phyloP scores from a whole-genome alignment of 805 yeast species.

The Clavispora asparagi region DNA sequence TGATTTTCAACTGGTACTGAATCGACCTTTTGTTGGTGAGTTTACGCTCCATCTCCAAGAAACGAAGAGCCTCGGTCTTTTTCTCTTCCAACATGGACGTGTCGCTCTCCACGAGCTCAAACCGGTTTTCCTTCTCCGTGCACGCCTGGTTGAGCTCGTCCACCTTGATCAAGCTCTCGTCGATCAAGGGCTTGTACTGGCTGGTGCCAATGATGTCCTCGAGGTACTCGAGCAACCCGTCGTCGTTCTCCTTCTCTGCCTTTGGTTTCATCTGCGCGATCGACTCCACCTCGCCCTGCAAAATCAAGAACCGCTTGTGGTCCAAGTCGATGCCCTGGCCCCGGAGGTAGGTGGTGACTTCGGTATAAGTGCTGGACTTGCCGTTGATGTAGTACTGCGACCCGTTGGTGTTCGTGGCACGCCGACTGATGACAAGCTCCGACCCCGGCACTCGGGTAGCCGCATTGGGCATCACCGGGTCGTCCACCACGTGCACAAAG shows the following conservation, averaged over 20 bases:
- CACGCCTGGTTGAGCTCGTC: slow-evolving; percentile 79
- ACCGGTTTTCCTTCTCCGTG: slow-evolving; percentile 73
- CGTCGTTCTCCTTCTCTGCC: slow-evolving; percentile 88
- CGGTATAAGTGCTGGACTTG: slow-evolving; percentile 63
- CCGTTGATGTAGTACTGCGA: slow-evolving; percentile 77
- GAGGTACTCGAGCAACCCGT: slow-evolving; percentile 87
- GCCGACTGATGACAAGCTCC: slow-evolving; percentile 68
- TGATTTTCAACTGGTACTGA: slow-evolving; percentile 49
- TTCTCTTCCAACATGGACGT: slow-evolving; percentile 58
- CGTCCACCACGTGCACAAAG: slow-evolving; percentile 72
- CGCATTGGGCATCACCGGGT: slow-evolving; percentile 27
- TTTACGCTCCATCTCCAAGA: slow-evolving; percentile 58
- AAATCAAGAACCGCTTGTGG: slow-evolving; percentile 87
- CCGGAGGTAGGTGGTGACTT: slow-evolving; percentile 69
- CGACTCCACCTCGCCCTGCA: slow-evolving; percentile 98
- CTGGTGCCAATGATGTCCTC: slow-evolving; percentile 98
- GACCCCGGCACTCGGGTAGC: slow-evolving; percentile 46
- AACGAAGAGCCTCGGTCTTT: slow-evolving; percentile 65
- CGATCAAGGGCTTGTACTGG: slow-evolving; percentile 72
- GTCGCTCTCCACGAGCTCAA: slow-evolving; percentile 75
- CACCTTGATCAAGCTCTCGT: slow-evolving; percentile 50
- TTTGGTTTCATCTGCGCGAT: slow-evolving; percentile 99
- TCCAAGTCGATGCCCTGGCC: slow-evolving; percentile 89
- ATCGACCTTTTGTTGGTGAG: slow-evolving; percentile 49
- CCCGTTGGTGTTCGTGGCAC: slow-evolving; percentile 68